Evolutionary conservation across 2,329 filamentous ascomycete genomes (phyloP).

Genomic region (Clonostachys rhizophaga): DNA sequence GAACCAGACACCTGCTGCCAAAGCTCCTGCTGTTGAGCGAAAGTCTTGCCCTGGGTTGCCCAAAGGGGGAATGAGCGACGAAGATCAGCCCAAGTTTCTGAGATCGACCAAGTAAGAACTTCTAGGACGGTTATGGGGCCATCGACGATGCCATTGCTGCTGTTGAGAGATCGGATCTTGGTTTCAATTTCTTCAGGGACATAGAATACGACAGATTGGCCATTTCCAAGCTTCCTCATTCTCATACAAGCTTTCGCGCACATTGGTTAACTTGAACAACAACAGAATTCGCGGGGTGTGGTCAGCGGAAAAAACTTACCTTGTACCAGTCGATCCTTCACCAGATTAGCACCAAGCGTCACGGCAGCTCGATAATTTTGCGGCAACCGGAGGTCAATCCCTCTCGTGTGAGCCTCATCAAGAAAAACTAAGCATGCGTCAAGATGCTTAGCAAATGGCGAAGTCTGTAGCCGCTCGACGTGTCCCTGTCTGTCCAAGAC

Average conservation of each 20-base stretch:
- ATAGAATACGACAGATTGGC: slow-evolving; percentile 61
- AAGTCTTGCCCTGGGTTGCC: slow-evolving; percentile 53
- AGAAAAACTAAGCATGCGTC: slow-evolving; percentile 62
- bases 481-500: slow-evolving; percentile 44
- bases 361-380: slow-evolving; percentile 56
- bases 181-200: slow-evolving; percentile 52
- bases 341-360: slow-evolving; percentile 59
- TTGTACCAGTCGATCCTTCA: slow-evolving; percentile 67
- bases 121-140: slow-evolving; percentile 44
- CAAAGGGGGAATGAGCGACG: slow-evolving; percentile 50
- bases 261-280: background rate
- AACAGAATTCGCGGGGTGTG: background rate
- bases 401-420: slow-evolving; percentile 66
- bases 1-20: slow-evolving; percentile 14
- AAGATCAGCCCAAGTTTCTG: slow-evolving; percentile 47
- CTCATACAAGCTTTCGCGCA: slow-evolving; percentile 57
- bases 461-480: slow-evolving; percentile 47
- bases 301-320: too few species aligned
- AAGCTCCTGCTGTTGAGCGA: slow-evolving; percentile 30
- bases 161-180: slow-evolving; percentile 44
- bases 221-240: slow-evolving; percentile 62
- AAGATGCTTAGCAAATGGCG: slow-evolving; percentile 51
- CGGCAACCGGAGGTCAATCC: slow-evolving; percentile 63
- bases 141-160: slow-evolving; percentile 3
- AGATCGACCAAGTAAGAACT: slow-evolving; percentile 53